Percentiles rank a stretch among this genome's conserved stretches.
phyloP scores from a whole-genome alignment of 208 protist genomes.

The Wallacemonas sp. region DNA sequence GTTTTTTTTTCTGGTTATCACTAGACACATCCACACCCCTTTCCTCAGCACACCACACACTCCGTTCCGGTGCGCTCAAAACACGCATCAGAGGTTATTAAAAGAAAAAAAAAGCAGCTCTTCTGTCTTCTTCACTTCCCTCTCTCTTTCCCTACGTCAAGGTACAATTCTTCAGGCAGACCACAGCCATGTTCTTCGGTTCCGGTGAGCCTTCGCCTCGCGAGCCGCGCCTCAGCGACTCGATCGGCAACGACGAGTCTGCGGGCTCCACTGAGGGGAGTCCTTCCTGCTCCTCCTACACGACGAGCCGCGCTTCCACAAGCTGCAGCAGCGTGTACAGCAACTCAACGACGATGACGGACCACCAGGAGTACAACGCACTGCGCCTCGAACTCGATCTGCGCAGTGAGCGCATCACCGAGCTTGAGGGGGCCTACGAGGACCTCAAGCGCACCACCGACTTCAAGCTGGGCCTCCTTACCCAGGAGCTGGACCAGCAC shows the following conservation, averaged over 20 bases:
- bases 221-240: conserved; percentile 10
- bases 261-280: conserved; percentile 8
- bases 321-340: conserved; percentile 22
- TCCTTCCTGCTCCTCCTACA: conserved; percentile 30
- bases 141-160: no score
- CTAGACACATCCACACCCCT: neutral
- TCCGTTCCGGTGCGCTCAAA: no score
- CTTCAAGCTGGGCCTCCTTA: conserved; percentile 27
- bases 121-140: no score
- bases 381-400: conserved; percentile 39
- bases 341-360: conserved; percentile 19
- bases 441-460: conserved; percentile 32
- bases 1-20: neutral
- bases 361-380: conserved; percentile 24
- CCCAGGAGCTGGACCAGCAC: conserved; percentile 16
- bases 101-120: conserved; percentile 1
- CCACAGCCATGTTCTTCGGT: neutral
- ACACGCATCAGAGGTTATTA: no score
- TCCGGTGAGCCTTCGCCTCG: conserved; percentile 19
- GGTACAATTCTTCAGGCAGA: no score
- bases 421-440: conserved; percentile 34
- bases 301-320: conserved; percentile 20
- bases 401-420: conserved; percentile 44
- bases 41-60: neutral
- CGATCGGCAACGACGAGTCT: conserved; percentile 19